Evolutionary conservation across 805 yeast genomes (phyloP).

Genomic region (Schwanniomyces polymorphus): DNA sequence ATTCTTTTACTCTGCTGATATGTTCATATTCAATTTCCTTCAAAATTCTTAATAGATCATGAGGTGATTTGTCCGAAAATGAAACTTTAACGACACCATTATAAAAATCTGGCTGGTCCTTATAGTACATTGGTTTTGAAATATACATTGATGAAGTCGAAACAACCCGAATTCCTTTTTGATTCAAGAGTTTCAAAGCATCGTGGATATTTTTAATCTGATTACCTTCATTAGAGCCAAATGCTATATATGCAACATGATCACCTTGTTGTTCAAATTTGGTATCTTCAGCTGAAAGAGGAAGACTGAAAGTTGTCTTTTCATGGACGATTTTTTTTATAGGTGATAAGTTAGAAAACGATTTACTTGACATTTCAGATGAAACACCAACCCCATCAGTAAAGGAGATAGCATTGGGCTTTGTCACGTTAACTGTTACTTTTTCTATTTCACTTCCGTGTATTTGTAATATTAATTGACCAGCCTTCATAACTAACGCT

Average conservation of each 20-base stretch:
- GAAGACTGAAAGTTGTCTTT: slow-evolving; percentile 28
- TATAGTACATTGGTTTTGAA: slow-evolving; percentile 89
- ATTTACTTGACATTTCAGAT: slow-evolving; percentile 48
- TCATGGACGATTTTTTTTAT: slow-evolving; percentile 10
- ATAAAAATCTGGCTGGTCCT: slow-evolving; percentile 76
- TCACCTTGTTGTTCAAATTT: slow-evolving; percentile 4
- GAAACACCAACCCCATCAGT: slow-evolving; percentile 92
- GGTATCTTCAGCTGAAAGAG: slow-evolving; percentile 20
- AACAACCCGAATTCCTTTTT: slow-evolving; percentile 44
- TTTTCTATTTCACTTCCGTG: slow-evolving; percentile 30
- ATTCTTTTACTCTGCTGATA: slow-evolving; percentile 67
- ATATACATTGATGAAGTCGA: slow-evolving; percentile 78
- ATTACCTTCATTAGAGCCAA: slow-evolving; percentile 87
- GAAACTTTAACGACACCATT: slow-evolving; percentile 76
- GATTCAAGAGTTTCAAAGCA: slow-evolving; percentile 51
- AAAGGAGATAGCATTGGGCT: slow-evolving; percentile 84
- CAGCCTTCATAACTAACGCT: slow-evolving; percentile 76
- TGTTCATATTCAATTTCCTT: slow-evolving; percentile 78
- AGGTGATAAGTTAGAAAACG: slow-evolving; percentile 30
- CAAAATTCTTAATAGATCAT: slow-evolving; percentile 55
- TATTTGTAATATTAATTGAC: slow-evolving; percentile 52
- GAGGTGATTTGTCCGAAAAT: slow-evolving; percentile 62
- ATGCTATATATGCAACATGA: slow-evolving; percentile 73
- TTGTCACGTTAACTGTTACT: slow-evolving; percentile 65
- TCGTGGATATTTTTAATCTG: slow-evolving; percentile 57